phyloP scores from a whole-genome alignment of 2,329 filamentous ascomycete genomes.

The Chlorencoelia australis region DNA sequence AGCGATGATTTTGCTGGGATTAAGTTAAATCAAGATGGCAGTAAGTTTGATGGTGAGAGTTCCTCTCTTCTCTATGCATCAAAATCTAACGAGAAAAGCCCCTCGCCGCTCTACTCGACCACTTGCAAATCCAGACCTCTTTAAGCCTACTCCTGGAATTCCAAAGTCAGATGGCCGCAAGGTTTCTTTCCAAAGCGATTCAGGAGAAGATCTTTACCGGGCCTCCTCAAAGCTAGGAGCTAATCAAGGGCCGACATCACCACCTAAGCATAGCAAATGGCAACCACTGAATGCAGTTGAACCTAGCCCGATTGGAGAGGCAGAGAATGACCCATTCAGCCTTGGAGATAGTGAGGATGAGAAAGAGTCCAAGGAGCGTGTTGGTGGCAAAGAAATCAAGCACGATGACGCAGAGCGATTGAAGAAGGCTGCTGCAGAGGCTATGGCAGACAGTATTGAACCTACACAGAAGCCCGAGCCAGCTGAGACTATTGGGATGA shows the following conservation, averaged over 20 bases:
- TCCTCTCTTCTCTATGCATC: not conserved
- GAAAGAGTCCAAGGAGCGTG: slow-evolving; percentile 56
- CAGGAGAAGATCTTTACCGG: slow-evolving; percentile 72
- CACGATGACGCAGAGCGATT: slow-evolving; percentile 46
- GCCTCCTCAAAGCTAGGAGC: slow-evolving; percentile 45
- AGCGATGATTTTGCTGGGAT: slow-evolving; percentile 79
- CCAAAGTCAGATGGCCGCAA: slow-evolving; percentile 35
- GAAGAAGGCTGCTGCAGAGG: slow-evolving; percentile 50
- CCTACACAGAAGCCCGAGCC: slow-evolving; percentile 22
- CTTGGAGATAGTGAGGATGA: slow-evolving; percentile 94
- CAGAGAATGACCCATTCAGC: slow-evolving; percentile 92
- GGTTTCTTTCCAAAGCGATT: slow-evolving; percentile 45
- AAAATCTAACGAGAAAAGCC: slow-evolving; percentile 33
- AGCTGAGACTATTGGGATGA: slow-evolving; percentile 22
- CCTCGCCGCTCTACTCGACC: slow-evolving; percentile 51
- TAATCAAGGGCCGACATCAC: slow-evolving; percentile 40
- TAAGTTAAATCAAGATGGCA: slow-evolving; percentile 54
- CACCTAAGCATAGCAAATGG: slow-evolving; percentile 82
- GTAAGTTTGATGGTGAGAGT: slow-evolving; percentile 34
- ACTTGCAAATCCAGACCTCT: slow-evolving; percentile 67
- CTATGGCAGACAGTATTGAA: slow-evolving; percentile 32
- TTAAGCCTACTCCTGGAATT: slow-evolving; percentile 51
- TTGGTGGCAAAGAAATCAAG: slow-evolving; percentile 41
- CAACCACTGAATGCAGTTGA: slow-evolving; percentile 83
- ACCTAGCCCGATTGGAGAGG: slow-evolving; percentile 71